Conservation (phyloP, 345 rosid species). For the Bruguiera parviflora region DNA sequence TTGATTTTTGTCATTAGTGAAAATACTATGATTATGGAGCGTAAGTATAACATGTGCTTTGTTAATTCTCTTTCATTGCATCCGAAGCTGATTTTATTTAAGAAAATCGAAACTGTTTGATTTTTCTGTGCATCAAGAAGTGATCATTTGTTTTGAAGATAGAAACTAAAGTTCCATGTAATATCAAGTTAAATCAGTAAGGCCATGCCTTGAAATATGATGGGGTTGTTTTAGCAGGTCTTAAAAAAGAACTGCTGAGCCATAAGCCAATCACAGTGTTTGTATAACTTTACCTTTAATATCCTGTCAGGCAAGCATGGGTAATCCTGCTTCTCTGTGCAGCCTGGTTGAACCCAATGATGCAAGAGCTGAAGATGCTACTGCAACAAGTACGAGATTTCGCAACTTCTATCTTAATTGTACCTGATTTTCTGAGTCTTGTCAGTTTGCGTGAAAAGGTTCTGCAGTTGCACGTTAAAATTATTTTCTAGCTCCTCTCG, state of each 20-base stretch:
- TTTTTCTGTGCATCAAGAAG: no score
- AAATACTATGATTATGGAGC: not conserved
- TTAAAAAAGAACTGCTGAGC: no score
- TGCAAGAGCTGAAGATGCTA: constrained; percentile 32
- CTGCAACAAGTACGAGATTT: constrained; percentile 38
- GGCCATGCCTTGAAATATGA: no score
- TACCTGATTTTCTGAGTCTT: not conserved
- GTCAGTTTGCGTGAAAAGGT: constrained; percentile 4
- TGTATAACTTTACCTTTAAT: not conserved
- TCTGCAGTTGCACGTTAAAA: not conserved
- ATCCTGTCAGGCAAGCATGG: constrained; percentile 30
- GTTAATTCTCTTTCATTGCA: no score
- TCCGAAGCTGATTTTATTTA: not conserved
- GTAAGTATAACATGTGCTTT: not conserved
- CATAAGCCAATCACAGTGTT: no score
- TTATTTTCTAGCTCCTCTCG: no score
- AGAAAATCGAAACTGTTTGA: no score
- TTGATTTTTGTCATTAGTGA: not conserved
- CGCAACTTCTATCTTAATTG: constrained; percentile 1
- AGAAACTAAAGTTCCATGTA: no score
- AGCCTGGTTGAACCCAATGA: constrained; percentile 24
- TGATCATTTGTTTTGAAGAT: no score
- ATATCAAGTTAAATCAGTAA: no score
- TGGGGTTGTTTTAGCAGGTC: no score
- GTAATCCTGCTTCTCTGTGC: constrained; percentile 9